Evolutionary conservation across 1,284 basidiomycete genomes (phyloP), one percentile per base, ranked within the genome.

Genomic region (Papiliotrema fonsecae): DNA sequence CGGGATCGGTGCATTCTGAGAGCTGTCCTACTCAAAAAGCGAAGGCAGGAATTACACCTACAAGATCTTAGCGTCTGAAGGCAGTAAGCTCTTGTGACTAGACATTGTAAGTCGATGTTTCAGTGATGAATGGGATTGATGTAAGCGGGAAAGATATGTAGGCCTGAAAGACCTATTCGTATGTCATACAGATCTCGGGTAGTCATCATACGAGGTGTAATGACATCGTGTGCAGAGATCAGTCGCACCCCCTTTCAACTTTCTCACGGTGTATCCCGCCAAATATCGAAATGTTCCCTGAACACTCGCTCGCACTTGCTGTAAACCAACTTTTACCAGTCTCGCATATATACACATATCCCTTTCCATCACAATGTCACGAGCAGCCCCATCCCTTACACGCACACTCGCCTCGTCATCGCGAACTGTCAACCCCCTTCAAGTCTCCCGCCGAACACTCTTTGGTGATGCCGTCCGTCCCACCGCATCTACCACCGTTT

Each of bases 61-160:
- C 62, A 45, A 46, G 44, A 64, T 39, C 38, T 57, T 58, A 14
- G 57, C 56, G 24, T 47, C 46, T 21, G 44, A 38, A 9, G 27
- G 38, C 6, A 56, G 16, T 22, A 59, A 41, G 36, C 50, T 59
- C 19, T 43, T 36, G 16, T 48, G 40, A 10, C 10, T 21, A 19
- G 45, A 38, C 45, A 46, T 46, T 31, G 24, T 25, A 9, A 28
- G 24, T 14, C 10, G 21, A 35, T 19, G 14, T 9, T 19, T n/a
- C n/a, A 13, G 22, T 22, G 19, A 24, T 19, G 19, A 22, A 40
- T 6, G n/a, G n/a, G n/a, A n/a, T n/a, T n/a, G n/a, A n/a, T n/a
- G n/a, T n/a, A n/a, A n/a, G n/a, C n/a, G n/a, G n/a, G n/a, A n/a
- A n/a, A n/a, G n/a, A n/a, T n/a, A n/a, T n/a, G n/a, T n/a, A n/a